Base-by-base conservation (phyloP, 495 filamentous ascomycete genomes). In the Venustampulla echinocandica region DNA sequence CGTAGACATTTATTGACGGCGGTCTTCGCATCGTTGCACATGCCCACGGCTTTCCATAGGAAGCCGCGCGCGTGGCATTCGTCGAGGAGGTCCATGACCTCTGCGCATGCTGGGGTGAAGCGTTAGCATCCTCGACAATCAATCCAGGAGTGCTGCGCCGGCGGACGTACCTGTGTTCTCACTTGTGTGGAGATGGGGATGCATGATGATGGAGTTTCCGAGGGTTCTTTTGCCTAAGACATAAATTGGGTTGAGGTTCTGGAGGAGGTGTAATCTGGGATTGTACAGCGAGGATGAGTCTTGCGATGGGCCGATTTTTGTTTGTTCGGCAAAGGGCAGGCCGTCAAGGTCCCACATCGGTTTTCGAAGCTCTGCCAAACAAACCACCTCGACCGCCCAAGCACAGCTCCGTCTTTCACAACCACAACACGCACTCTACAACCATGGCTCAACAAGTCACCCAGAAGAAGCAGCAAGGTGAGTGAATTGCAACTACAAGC, bases 21-120 rank as follows among this genome's bases (percentile, higher is more conserved):
- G 21, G 71, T 65, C 64, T 98, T 98, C 39, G 81, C 77, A 24
- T 81, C 75, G 59, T 85, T 97, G 80, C 92, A 98, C 72, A 82
- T 87, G 34, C 92, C 92, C 33, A 85, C 65, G 1, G 83, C 76
- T 62, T 92, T 95, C 74, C 81, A 85, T 7, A 97, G 60, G 69
- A 97, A 97, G 21, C 90, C 90, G 32, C 76, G 75, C 10, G 87
- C 89, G 62, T 98, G 92, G 68, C 92, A 98, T 71, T 95, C 88
- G 44, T 97, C 92, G 47, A 98, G 84, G 40, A 85, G 82, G 15
- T 66, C 77, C 84, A 96, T 95, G 56, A 97, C 75, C 53, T 89
- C 88, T 65, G 89, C 85, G 75, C 92, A 98, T 50, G 80, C 93
- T 98, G 54, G 10, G 41, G 20, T 45, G 22, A 15, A 13, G 32